Evolutionary conservation across 2,329 filamentous ascomycete species (phyloP).

Genomic region (Didymella exigua): DNA sequence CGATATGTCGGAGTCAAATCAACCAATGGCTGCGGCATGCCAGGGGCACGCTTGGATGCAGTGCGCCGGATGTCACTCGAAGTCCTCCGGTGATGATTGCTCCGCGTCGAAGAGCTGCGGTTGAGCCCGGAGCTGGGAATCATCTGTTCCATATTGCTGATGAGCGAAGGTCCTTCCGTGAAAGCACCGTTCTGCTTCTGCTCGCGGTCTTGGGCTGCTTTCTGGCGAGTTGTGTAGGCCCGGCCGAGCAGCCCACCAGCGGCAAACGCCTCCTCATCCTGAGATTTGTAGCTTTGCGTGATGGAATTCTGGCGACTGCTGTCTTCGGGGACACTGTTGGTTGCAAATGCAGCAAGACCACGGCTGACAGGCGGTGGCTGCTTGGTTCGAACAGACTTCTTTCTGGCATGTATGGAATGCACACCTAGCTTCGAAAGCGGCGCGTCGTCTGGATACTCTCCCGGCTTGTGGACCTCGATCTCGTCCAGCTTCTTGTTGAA

Average conservation of each 20-base stretch:
- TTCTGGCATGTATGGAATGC: constrained; percentile 42
- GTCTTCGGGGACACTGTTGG: constrained; percentile 25
- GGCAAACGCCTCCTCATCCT: constrained; percentile 52
- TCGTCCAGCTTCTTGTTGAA: constrained; percentile 56
- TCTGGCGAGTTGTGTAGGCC: constrained; percentile 56
- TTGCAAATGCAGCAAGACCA: constrained; percentile 23
- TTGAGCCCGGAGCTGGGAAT: constrained; percentile 36
- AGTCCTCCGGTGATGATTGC: constrained; percentile 36
- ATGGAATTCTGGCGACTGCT: constrained; percentile 27
- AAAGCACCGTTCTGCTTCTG: constrained; percentile 53
- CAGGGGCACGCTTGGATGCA: constrained; percentile 50
- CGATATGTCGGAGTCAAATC: constrained; percentile 70
- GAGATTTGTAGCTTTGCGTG: constrained; percentile 29
- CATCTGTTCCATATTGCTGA: constrained; percentile 53
- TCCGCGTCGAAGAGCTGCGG: constrained; percentile 42
- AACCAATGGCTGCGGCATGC: constrained; percentile 65
- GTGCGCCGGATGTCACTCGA: constrained; percentile 52
- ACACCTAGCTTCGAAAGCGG: constrained; percentile 30
- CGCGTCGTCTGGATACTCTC: constrained; percentile 36
- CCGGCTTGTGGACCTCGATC: constrained; percentile 30
- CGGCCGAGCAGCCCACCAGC: constrained; percentile 56
- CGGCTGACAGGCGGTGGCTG: constrained; percentile 43
- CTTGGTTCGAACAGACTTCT: constrained; percentile 47
- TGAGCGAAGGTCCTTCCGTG: constrained; percentile 62
- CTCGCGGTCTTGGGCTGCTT: constrained; percentile 48